Conservation (phyloP, 306 rosid species). For the Quercus ilex region DNA sequence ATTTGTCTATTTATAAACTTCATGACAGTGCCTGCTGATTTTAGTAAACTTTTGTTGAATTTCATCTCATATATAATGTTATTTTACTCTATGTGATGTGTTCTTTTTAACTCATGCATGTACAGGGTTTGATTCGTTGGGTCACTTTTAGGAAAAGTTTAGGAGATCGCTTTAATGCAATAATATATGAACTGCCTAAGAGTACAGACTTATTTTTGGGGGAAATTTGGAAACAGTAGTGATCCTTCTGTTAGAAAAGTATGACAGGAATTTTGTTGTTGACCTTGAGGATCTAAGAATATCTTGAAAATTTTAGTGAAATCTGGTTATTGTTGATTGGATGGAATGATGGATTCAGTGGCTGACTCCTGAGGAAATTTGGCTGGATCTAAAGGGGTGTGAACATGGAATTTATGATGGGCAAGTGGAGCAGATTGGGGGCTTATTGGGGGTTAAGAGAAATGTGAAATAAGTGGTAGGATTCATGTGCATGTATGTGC, state of each 20-base stretch:
- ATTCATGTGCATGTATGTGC: not conserved
- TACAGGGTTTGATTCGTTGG: not conserved
- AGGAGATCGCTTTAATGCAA: not conserved
- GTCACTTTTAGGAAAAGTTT: not conserved
- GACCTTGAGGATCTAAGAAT: not conserved
- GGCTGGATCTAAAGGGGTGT: not conserved
- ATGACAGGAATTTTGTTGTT: not conserved
- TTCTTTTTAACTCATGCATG: not conserved
- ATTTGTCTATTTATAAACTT: constrained; percentile 17
- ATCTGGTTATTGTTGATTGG: not conserved
- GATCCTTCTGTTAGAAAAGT: not conserved
- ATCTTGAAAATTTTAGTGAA: no score
- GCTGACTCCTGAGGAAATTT: not conserved
- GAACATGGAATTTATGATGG: not conserved
- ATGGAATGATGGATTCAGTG: not conserved
- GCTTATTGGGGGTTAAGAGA: not conserved
- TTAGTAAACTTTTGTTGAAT: constrained; percentile 6
- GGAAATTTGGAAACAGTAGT: not conserved
- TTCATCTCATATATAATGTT: not conserved
- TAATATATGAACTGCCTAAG: not conserved
- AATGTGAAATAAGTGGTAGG: not conserved
- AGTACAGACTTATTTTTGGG: not conserved
- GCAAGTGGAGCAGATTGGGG: not conserved
- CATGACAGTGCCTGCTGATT: not conserved
- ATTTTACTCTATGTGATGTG: not conserved